Evolutionary conservation across 2,329 filamentous ascomycete species (phyloP).

Genomic region (Xylariaceae sp.): DNA sequence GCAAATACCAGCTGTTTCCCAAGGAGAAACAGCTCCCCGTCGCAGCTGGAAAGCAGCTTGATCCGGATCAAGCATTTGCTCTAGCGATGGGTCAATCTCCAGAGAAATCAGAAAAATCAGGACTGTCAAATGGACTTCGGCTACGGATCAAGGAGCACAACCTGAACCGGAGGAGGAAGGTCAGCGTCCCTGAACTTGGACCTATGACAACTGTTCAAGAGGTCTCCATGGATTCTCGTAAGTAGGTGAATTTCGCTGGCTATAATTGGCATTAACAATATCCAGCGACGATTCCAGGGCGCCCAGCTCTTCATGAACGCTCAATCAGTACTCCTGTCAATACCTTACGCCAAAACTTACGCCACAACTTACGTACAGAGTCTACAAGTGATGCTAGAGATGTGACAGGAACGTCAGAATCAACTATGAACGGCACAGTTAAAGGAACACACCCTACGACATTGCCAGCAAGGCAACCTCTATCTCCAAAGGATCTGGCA

Average conservation of each 20-base stretch:
- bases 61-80: constrained; percentile 55
- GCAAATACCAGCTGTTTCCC: constrained; percentile 68
- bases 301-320: constrained; percentile 67
- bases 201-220: constrained; percentile 74
- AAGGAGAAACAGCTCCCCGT: constrained; percentile 54
- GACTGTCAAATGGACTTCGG: constrained; percentile 50
- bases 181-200: constrained; percentile 68
- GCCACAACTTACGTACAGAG: constrained; percentile 51
- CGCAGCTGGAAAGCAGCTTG: constrained; percentile 52
- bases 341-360: constrained; percentile 55
- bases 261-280: constrained; percentile 30
- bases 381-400: constrained; percentile 37
- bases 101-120: constrained; percentile 50
- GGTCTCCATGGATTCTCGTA: constrained; percentile 72
- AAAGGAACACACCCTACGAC: constrained; percentile 6
- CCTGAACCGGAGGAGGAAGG: constrained; percentile 64
- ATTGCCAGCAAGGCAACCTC: constrained; percentile 44
- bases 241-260: constrained; percentile 42
- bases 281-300: constrained; percentile 70
- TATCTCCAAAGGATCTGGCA: constrained; percentile 60
- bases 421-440: constrained; percentile 5
- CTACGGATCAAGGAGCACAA: constrained; percentile 64
- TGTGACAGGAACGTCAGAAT: constrained; percentile 9
- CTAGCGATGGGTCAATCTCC: constrained; percentile 48
- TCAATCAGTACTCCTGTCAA: constrained; percentile 66